Percentiles rank a stretch among this genome's conserved stretches.
These are phyloP conservation scores for Puccinia polysora DNA, from an alignment of 1,284 basidiomycete species.

Conservation along the genomic window DNA sequence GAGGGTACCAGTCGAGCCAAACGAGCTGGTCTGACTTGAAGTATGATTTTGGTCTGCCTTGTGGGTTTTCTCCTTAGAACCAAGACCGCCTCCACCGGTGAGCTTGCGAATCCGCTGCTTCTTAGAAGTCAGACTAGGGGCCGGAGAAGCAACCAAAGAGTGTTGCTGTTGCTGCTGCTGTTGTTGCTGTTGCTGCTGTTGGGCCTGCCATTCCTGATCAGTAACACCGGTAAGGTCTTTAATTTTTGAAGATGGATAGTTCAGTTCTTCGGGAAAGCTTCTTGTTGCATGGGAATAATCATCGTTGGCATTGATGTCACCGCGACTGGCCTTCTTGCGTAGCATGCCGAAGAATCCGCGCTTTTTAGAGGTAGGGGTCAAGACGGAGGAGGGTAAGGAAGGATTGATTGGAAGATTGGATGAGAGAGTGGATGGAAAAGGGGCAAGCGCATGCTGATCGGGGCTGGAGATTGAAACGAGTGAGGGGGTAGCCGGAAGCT, in stretches of 20 bases:
- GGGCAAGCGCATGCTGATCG: no score
- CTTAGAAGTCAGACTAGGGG: constrained; percentile 6
- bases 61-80: constrained; percentile 21
- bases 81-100: constrained; percentile 10
- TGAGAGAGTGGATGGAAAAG: no score
- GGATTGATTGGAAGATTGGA: neutral
- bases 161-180: neutral
- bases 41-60: constrained; percentile 7
- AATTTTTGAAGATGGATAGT: constrained; percentile 30
- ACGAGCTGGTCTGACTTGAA: neutral
- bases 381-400: neutral
- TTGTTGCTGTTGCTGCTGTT: constrained; percentile 14
- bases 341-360: constrained; percentile 39
- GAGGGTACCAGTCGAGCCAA: constrained; percentile 2
- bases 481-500: constrained; percentile 5
- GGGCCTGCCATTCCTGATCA: constrained; percentile 16
- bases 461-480: constrained; percentile 27
- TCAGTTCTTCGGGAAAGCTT: constrained; percentile 33
- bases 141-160: neutral
- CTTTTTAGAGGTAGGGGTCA: constrained; percentile 15
- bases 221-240: constrained; percentile 32
- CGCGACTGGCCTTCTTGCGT: constrained; percentile 36
- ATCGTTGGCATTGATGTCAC: constrained; percentile 18
- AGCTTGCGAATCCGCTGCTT: constrained; percentile 33
- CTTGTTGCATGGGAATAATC: constrained; percentile 2